Evolutionary conservation across 164 flowering plant species (phyloP), one percentile per base, ranked within the genome.

Genomic region (Magnolia sinica): DNA sequence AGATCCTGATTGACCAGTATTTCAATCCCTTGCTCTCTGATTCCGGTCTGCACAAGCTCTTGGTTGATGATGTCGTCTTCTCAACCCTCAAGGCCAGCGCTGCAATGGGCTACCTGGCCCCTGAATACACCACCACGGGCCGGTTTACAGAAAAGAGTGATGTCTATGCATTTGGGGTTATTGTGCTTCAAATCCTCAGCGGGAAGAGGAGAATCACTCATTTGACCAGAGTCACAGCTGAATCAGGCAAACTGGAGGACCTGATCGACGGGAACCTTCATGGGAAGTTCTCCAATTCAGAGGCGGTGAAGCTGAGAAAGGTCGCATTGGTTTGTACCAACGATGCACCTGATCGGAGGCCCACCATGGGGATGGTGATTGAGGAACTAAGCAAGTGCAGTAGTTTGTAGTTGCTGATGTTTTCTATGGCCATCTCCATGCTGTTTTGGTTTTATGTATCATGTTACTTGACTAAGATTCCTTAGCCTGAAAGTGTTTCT

Each of bases 51-150:
- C 91, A 94, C 90, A 91, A 87, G 79, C 93, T 96, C 68, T 84
- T 96, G 19, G 92, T 90, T 0, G 91, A 94, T 81, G 99, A 96
- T 68, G 86, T 93, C 24, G 88, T 96, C 73, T 96, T 91, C 90
- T 91, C 97, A 7, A 84, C 82, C 49, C 91, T 96, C 70, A 96
- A 96, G 80, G 87, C 91, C 74, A 89, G 92, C 81, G 99, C 99
- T 78, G 99, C 99, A 55, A 91, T 91, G 96, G 99, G 99, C 31
- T 96, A 96, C 82, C 83, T 96, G 3, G 97, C 99, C 68, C 99
- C 98, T 0, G 99, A 96, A 73, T 96, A 96, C 86, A 87, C 92
- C 8, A 88, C 88, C 52, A 91, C 93, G 0, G 99, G 99, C 66
- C 87, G 91, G 24, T 92, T 94, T 81, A 96, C 98, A 0, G 91